These are phyloP conservation scores for Neurospora sp. DNA, from an alignment of 495 filamentous ascomycete species.

Conservation along the genomic window DNA sequence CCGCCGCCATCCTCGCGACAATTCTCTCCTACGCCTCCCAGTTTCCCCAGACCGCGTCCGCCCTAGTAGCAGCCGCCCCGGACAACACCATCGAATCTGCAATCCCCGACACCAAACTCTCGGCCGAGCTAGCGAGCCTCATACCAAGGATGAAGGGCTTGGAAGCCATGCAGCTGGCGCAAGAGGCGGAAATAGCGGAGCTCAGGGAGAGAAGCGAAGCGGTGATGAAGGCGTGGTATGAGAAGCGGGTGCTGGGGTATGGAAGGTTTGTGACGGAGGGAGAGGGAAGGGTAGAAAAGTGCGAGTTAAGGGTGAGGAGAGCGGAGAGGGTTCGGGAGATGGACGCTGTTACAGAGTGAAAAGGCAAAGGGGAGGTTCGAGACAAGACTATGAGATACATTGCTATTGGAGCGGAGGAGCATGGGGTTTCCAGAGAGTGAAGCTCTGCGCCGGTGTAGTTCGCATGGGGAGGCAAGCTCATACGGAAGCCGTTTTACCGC, in stretches of 20 bases:
- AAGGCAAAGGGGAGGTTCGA: not conserved
- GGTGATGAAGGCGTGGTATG: conserved; percentile 73
- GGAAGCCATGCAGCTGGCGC: conserved; percentile 54
- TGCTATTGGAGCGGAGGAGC: not conserved
- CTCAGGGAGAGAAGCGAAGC: conserved; percentile 62
- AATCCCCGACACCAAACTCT: conserved; percentile 57
- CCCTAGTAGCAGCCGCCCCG: conserved; percentile 54
- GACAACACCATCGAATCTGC: conserved; percentile 50
- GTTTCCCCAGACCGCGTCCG: conserved; percentile 68
- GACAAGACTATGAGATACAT: not conserved
- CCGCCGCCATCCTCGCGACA: conserved; percentile 48
- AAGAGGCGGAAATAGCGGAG: conserved; percentile 61
- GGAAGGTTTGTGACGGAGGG: conserved; percentile 66
- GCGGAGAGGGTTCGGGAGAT: conserved; percentile 34
- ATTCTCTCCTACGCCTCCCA: conserved; percentile 64
- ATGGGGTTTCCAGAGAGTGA: not conserved
- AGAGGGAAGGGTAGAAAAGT: conserved; percentile 55
- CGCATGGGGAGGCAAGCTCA: not conserved
- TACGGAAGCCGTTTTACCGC: too few relatives aligned
- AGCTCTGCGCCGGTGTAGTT: not conserved
- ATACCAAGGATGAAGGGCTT: conserved; percentile 61
- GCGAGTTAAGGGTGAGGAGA: conserved; percentile 56
- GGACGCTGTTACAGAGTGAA: not conserved
- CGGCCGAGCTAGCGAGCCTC: conserved; percentile 57
- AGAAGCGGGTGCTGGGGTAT: conserved; percentile 55